Conservation (phyloP, 805 yeast genomes). For the Candida schatavii region DNA sequence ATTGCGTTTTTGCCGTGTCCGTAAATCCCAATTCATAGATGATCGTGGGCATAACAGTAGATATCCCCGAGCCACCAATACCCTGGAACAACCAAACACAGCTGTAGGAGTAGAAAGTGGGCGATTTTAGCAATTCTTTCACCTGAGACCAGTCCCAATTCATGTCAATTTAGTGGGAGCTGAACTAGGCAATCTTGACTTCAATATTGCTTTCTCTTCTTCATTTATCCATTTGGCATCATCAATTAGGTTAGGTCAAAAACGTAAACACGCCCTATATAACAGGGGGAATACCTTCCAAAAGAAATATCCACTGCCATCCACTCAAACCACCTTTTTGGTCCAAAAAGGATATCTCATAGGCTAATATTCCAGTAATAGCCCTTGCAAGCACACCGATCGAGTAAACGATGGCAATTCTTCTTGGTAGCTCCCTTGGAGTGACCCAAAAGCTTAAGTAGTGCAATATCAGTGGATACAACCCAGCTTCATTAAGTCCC, state of each 20-base stretch:
- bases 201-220: constrained; percentile 8
- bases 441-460: constrained; percentile 20
- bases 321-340: constrained; percentile 11
- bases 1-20: constrained; percentile 16
- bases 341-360: constrained; percentile 12
- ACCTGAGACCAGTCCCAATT: constrained; percentile 9
- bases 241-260: constrained; percentile 13
- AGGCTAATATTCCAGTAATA: constrained; percentile 19
- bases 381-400: constrained; percentile 20
- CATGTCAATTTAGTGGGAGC: constrained; percentile 10
- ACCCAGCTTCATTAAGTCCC: constrained; percentile 11
- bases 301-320: constrained; percentile 13
- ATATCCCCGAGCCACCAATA: constrained; percentile 17
- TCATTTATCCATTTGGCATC: constrained; percentile 10
- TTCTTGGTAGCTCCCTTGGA: constrained; percentile 17
- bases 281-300: constrained; percentile 13
- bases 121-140: constrained; percentile 9
- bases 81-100: constrained; percentile 15
- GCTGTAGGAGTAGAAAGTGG: constrained; percentile 13
- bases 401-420: constrained; percentile 20
- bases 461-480: constrained; percentile 12
- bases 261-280: constrained; percentile 8
- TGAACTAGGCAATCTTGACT: constrained; percentile 8
- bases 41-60: constrained; percentile 18
- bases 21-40: constrained; percentile 18